A percentile compares a stretch with the other conserved stretches of the same genome.
phyloP scores from a whole-genome alignment of 2,329 filamentous ascomycete genomes.

The Thielaviopsis cerberus region DNA sequence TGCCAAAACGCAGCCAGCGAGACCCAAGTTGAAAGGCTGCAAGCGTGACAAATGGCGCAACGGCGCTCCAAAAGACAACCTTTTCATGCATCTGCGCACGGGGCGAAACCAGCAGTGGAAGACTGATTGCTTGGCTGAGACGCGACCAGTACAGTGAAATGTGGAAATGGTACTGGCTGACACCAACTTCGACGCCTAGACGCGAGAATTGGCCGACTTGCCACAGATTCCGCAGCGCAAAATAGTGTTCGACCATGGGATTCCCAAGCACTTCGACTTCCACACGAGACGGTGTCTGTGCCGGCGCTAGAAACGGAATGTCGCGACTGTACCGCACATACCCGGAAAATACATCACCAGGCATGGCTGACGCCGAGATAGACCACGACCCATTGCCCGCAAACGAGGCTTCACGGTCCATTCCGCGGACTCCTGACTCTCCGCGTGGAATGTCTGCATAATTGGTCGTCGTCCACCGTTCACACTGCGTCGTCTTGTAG shows the following conservation, averaged over 20 bases:
- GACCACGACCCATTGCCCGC: constrained; percentile 22
- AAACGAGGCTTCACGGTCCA: constrained; percentile 20
- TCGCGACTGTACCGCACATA: constrained; percentile 22
- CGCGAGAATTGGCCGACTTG: constrained; percentile 24
- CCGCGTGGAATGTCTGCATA: constrained; percentile 18
- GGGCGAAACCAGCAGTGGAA: constrained; percentile 14
- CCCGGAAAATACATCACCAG: constrained; percentile 16
- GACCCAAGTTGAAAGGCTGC: constrained; percentile 16
- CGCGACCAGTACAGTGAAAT: constrained; percentile 30
- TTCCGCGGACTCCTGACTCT: constrained; percentile 20
- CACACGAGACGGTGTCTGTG: constrained; percentile 17
- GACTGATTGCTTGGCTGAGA: constrained; percentile 19
- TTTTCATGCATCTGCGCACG: constrained; percentile 15
- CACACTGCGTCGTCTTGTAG: constrained; percentile 19
- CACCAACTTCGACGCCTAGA: constrained; percentile 26
- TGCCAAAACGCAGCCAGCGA: constrained; percentile 20
- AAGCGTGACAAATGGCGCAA: constrained; percentile 24
- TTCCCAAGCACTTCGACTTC: constrained; percentile 26
- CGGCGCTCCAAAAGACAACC: constrained; percentile 22
- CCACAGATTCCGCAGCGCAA: constrained; percentile 26
- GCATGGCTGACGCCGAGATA: constrained; percentile 19
- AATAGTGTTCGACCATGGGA: constrained; percentile 20
- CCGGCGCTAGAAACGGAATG: constrained; percentile 17
- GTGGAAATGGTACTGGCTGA: constrained; percentile 24
- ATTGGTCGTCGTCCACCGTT: constrained; percentile 18